Conservation (phyloP, 805 yeast species). For the Ogataea salicorniae region DNA sequence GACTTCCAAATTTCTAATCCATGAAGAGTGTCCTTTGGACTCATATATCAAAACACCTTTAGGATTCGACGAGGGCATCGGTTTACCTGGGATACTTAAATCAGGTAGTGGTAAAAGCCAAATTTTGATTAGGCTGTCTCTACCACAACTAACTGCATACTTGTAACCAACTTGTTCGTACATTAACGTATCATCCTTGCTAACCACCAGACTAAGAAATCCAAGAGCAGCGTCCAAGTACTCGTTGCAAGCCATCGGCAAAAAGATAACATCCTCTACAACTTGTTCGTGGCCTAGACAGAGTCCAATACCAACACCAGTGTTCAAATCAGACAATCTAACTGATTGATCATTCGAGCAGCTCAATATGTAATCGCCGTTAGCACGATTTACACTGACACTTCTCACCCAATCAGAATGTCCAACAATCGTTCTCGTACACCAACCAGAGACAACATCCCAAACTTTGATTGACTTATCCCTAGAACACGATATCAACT, state of each 20-base stretch:
- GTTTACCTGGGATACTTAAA: slow-evolving; percentile 35
- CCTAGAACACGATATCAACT: slow-evolving; percentile 57
- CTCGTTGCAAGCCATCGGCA: slow-evolving; percentile 48
- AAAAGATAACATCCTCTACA: slow-evolving; percentile 63
- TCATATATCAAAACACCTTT: slow-evolving; percentile 56
- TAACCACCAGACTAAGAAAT: neutral
- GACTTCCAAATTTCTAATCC: slow-evolving; percentile 68
- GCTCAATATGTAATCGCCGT: slow-evolving; percentile 58
- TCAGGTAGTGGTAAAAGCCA: slow-evolving; percentile 76
- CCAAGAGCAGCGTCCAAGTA: slow-evolving; percentile 39
- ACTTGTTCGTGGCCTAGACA: slow-evolving; percentile 81
- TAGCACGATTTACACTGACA: slow-evolving; percentile 39
- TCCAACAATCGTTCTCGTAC: slow-evolving; percentile 60
- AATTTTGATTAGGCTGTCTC: slow-evolving; percentile 68
- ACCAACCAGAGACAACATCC: slow-evolving; percentile 66
- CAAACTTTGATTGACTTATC: slow-evolving; percentile 58
- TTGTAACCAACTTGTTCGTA: slow-evolving; percentile 50
- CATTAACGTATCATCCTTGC: slow-evolving; percentile 10
- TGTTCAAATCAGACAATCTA: slow-evolving; percentile 56
- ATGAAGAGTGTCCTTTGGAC: slow-evolving; percentile 72
- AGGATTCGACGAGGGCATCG: slow-evolving; percentile 50
- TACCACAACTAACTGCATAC: slow-evolving; percentile 71
- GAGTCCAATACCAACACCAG: slow-evolving; percentile 63
- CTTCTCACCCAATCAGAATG: slow-evolving; percentile 88
- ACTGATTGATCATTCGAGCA: slow-evolving; percentile 78